phyloP scores from a whole-genome alignment of 495 filamentous ascomycete species.

The Hypoxylon crocopeplum region DNA sequence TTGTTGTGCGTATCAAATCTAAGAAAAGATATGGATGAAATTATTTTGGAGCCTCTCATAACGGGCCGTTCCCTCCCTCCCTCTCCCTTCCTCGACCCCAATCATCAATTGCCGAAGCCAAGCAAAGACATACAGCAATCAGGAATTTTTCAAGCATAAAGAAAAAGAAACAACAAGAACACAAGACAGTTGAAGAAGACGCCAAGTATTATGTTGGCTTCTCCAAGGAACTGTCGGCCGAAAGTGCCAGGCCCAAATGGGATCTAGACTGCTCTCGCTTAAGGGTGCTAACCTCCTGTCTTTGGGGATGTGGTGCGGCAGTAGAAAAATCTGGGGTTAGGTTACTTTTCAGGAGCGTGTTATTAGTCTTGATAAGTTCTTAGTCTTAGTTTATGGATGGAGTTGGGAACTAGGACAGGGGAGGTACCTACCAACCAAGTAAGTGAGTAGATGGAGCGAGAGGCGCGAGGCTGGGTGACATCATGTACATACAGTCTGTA shows the following conservation, averaged over 20 bases:
- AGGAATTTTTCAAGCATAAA: slow-evolving; percentile 12
- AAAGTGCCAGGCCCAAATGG: slow-evolving; percentile 14
- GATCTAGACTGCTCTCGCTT: slow-evolving; percentile 31
- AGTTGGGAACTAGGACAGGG: background rate
- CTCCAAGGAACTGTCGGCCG: slow-evolving; percentile 21
- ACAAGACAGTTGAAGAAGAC: too few species aligned
- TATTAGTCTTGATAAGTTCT: background rate
- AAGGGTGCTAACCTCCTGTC: background rate
- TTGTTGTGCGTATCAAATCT: background rate
- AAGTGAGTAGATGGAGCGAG: too few species aligned
- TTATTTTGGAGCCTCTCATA: slow-evolving; percentile 1
- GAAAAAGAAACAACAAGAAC: too few species aligned
- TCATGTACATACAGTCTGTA: background rate
- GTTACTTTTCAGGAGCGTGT: slow-evolving; percentile 8
- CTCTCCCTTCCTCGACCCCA: too few species aligned
- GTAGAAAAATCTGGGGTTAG: slow-evolving; percentile 25
- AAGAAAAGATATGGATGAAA: too few species aligned
- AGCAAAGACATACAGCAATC: slow-evolving; percentile 12
- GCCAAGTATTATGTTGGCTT: too few species aligned
- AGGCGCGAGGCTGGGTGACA: too few species aligned
- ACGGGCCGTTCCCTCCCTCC: too few species aligned
- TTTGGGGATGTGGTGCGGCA: slow-evolving; percentile 25
- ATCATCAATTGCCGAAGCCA: slow-evolving; percentile 32
- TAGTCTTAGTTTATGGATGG: background rate
- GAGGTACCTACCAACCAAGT: too few species aligned